Percentiles rank a stretch among this genome's conserved stretches.
These are phyloP conservation scores for Cordyceps tenuipes DNA, from an alignment of 2,329 filamentous ascomycete species.

Conservation along the genomic window DNA sequence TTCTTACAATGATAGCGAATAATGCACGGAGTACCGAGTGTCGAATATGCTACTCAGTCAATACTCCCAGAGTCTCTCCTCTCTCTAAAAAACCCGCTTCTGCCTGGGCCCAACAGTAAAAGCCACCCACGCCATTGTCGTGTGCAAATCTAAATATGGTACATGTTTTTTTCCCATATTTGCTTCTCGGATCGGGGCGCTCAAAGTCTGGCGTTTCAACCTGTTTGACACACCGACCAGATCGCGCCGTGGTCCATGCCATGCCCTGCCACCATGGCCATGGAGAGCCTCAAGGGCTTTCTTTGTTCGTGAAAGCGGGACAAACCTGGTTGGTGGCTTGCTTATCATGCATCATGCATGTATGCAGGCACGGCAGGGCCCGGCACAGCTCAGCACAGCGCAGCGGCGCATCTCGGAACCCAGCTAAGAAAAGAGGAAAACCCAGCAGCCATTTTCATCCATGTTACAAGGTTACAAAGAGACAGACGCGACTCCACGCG, in stretches of 20 bases:
- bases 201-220: background rate
- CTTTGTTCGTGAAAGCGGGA: background rate
- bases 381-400: too few relatives aligned
- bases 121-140: background rate
- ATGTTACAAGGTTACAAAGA: background rate
- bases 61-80: background rate
- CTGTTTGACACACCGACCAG: background rate
- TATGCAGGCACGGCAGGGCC: background rate
- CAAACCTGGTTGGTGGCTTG: too few relatives aligned
- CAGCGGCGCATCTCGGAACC: background rate
- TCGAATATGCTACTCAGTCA: background rate
- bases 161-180: too few relatives aligned
- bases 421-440: background rate
- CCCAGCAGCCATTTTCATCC: background rate
- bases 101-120: too few relatives aligned
- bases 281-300: background rate
- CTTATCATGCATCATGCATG: background rate
- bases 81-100: too few relatives aligned
- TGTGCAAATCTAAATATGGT: background rate
- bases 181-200: background rate
- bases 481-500: background rate
- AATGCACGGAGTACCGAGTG: background rate
- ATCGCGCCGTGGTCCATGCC: background rate
- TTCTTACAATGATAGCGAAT: too few relatives aligned
- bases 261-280: too few relatives aligned